Base-by-base conservation (phyloP, 495 filamentous ascomycete species). In the Aspergillus nanangensis region DNA sequence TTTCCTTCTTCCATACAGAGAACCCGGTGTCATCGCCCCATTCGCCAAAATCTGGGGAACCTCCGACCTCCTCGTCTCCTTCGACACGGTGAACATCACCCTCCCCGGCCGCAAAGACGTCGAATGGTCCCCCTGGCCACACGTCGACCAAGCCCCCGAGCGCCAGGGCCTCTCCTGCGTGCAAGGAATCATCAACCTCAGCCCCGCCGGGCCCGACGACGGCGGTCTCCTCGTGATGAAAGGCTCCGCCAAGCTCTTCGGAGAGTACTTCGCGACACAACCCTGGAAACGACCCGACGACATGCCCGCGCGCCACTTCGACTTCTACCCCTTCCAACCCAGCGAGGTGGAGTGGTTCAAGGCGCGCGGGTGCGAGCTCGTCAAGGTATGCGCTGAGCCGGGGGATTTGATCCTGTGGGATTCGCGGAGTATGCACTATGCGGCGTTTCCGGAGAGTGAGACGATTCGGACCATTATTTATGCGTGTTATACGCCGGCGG, bases 381-480 rank as follows among this genome's bases (percentile, higher is more conserved):
- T 47, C 23, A 72, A 72, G 41, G 66, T 71, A 2, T 52, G 56
- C 19, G 65, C 67, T 0, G 67, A 69, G 31, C 58, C 63, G 0
- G 70, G 70, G 0, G 70, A 72, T 43, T 48, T 74, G 31, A 62
- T 74, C 25, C 48, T 74, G 0, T 74, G 70, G 67, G 69, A 74
- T 38, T 65, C 59, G 5, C 62, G 69, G 1, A 63, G 58, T 13
- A 58, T 67, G 11, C 69, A 72, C 42, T 72, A 56, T 50, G 56
- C 46, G 5, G 18, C 32, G 31, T 49, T 49, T 19, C 27, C 27
- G 7, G 32, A 58, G 22, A 56, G 56, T 32, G 42, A 64, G 32
- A 51, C 55, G 22, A 57, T 70, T 38, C 47, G 63, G 41, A 60
- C 58, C 2, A 57, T 62, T 8, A 65, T 71, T 33, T 71, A 72